Evolutionary conservation across 2,329 filamentous ascomycete species (phyloP), one percentile per base, ranked within the genome.

Genomic region (Ascochyta viciae-villosae): DNA sequence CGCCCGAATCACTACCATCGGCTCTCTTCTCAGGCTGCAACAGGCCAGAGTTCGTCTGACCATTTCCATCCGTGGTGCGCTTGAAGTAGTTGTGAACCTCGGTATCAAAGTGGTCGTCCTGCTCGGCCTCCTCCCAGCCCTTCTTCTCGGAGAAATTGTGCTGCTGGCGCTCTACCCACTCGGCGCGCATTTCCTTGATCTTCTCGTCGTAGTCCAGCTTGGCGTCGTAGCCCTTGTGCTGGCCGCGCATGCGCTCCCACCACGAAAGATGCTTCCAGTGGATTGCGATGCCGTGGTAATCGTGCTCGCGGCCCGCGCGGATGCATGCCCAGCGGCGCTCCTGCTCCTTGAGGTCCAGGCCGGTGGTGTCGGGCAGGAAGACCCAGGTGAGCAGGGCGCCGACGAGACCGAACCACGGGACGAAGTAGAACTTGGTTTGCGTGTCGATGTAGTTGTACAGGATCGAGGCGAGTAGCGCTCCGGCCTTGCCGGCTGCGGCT

Each of bases 291-390:
- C 94, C 94, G 78, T 96, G 93, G 81, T 98, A 98, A 44, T 97
- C 91, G 27, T 86, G 60, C 64, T 88, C 88, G 57, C 87, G 87
- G 59, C 92, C 92, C 3, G 86, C 82, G 57, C 91, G 89, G 74
- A 98, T 91, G 78, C 89, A 97, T 53, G 83, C 79, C 93, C 94
- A 98, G 70, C 94, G 88, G 62, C 94, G 90, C 80, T 98, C 94
- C 80, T 97, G 93, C 78, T 98, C 94, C 83, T 96, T 96, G 61
- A 98, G 87, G 74, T 98, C 94, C 35, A 98, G 89, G 53, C 94
- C 94, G 9, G 93, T 97, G 68, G 94, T 98, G 75, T 98, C 94
- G n/a, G 94, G 94, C 29, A 98, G 87, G 84, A 92, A 98, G 68
- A 96, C 64, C 64, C 81, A 87, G 39, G 93, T 97, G 57, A 97